Evolutionary conservation across 2,329 filamentous ascomycete genomes (phyloP), one percentile per base, ranked within the genome.

Genomic region (Scytalidium lignicola): DNA sequence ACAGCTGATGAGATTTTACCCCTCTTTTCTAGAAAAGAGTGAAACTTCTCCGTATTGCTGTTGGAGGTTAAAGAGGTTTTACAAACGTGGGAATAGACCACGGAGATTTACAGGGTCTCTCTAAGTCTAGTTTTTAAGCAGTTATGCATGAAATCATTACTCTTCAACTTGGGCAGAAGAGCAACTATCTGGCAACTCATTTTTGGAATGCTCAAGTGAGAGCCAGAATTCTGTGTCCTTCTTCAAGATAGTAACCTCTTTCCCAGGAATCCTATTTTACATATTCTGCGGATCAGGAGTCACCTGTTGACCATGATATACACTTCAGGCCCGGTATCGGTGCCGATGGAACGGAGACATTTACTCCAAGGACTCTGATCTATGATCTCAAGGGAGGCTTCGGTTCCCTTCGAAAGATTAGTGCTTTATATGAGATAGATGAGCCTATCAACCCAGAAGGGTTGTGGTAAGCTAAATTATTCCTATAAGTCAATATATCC

Each of bases 311-410:
- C 61, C 89, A 95, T 73, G 85, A 95, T 66, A 75, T 97, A 45
- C 90, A 95, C 66, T 99, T 96, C 71, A 80, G 92, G 15, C 78
- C 88, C 0, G 93, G 93, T 2, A 66, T 95, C 51, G 90, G 86
- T 18, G 82, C 83, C 1, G 89, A 95, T 70, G 90, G 91, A 17
- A 76, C 82, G 6, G 93, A 99, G 58, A 99, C 93, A 0, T 99
- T 88, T 64, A 92, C 91, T 43, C 93, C 93, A 3, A 81, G 93
- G 55, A 90, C 91, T 1, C 74, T 99, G 51, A 87, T 99, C 51
- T 99, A 99, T 66, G 93, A 99, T 64, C 75, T 97, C 28, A 97
- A 97, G 66, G 89, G 90, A 23, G 89, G 87, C 0, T 97, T 97
- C 69, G 93, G 93, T 5, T 88, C 90, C 6, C 71, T 99, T 58